Evolutionary conservation across 345 rosid species (phyloP).

Genomic region (Eucalyptus pumila): DNA sequence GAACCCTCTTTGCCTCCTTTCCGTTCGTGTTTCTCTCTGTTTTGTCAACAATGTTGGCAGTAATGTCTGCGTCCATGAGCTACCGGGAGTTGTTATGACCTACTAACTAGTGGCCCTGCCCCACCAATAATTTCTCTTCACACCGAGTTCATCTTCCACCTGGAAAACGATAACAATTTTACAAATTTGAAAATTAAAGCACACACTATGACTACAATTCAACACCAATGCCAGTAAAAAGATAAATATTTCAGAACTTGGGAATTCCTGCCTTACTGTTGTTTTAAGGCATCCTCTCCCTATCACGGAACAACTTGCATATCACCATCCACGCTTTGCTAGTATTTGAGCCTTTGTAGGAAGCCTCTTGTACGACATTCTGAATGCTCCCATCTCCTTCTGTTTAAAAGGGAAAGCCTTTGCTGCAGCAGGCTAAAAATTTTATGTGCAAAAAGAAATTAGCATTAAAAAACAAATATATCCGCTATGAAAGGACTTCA

Average conservation of each 20-base stretch:
- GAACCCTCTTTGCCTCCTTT: background rate
- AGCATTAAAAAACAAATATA: background rate
- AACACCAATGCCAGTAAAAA: background rate
- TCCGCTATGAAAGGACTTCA: background rate
- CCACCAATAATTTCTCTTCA: background rate
- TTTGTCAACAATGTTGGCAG: background rate
- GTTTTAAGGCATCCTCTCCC: background rate
- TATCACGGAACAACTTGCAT: background rate
- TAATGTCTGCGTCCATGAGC: background rate
- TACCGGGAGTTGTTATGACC: background rate
- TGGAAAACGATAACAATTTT: background rate
- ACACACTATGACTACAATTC: background rate
- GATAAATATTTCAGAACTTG: background rate
- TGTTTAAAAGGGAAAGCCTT: conserved; percentile 74
- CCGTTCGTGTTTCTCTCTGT: background rate
- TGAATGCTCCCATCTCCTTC: conserved; percentile 68
- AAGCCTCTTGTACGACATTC: conserved; percentile 76
- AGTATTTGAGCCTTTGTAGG: conserved; percentile 82
- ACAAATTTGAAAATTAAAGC: background rate
- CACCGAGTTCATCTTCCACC: background rate
- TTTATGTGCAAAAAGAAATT: background rate
- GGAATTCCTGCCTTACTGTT: background rate
- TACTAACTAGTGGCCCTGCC: background rate
- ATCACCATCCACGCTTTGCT: conserved; percentile 86
- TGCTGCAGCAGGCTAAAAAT: conserved; percentile 49